Conservation (phyloP, 352 stramenopile genomes). For the Stramenopiles sp. region DNA sequence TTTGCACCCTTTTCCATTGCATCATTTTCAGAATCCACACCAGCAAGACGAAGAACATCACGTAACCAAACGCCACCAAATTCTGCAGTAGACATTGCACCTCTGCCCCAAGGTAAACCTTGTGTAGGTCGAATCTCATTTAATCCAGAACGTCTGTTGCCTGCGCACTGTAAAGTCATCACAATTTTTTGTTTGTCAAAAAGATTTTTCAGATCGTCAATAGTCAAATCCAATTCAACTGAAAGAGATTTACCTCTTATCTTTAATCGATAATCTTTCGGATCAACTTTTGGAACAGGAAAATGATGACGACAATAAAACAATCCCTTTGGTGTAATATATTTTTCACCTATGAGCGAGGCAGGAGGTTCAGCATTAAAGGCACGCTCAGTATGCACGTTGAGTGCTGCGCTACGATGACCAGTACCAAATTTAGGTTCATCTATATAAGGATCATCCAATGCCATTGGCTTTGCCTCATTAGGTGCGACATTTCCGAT, state of each 20-base stretch:
- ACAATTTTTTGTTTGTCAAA: constrained; percentile 53
- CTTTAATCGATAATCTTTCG: constrained; percentile 26
- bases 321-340: constrained; percentile 69
- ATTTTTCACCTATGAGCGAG: constrained; percentile 53
- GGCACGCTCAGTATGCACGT: constrained; percentile 42
- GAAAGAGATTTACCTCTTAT: constrained; percentile 24
- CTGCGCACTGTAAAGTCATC: constrained; percentile 77
- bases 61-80: constrained; percentile 64
- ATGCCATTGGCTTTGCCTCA: constrained; percentile 5
- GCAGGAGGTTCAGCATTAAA: constrained; percentile 71
- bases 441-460: constrained; percentile 43
- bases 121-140: constrained; percentile 49
- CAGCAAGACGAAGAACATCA: constrained; percentile 48
- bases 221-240: constrained; percentile 22
- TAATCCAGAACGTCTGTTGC: constrained; percentile 71
- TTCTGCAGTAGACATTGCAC: constrained; percentile 57
- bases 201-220: constrained; percentile 59
- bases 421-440: too few species aligned
- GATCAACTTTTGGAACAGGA: constrained; percentile 49
- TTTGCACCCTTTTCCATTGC: constrained; percentile 24
- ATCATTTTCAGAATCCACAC: constrained; percentile 26
- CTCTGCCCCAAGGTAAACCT: constrained; percentile 37
- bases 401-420: constrained; percentile 34
- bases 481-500: background rate
- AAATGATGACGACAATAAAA: constrained; percentile 93